These are phyloP conservation scores for Massariosphaeria phaeospora DNA, from an alignment of 495 filamentous ascomycete species.

Conservation along the genomic window DNA sequence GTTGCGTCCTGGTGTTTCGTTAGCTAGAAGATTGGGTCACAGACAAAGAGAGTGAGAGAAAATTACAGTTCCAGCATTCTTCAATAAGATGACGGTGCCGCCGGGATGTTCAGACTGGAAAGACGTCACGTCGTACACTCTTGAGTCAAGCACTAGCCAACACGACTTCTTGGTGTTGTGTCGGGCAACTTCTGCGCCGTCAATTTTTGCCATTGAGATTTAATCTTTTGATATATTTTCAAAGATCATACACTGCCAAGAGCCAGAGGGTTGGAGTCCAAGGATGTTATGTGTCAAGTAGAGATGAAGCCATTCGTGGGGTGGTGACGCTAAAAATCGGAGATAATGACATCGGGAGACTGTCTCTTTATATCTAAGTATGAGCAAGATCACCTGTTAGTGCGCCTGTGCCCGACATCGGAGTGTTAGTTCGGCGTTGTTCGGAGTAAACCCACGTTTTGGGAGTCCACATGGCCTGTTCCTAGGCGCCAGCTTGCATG, in stretches of 20 bases:
- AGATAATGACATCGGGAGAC: conserved; percentile 6
- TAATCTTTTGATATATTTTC: neutral
- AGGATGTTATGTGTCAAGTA: conserved; percentile 7
- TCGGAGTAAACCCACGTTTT: conserved; percentile 6
- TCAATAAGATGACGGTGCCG: conserved; percentile 72
- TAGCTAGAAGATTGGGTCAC: neutral
- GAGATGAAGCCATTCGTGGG: conserved; percentile 6
- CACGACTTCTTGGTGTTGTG: conserved; percentile 75
- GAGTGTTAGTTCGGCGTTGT: conserved; percentile 6
- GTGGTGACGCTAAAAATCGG: conserved; percentile 6
- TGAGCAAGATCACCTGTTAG: conserved; percentile 6
- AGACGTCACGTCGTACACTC: conserved; percentile 83
- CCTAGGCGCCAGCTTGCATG: conserved; percentile 4
- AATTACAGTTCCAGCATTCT: conserved; percentile 61
- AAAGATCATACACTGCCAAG: conserved; percentile 5
- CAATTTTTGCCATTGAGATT: conserved; percentile 13
- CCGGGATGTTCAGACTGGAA: conserved; percentile 82
- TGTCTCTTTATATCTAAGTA: conserved; percentile 7
- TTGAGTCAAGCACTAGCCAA: conserved; percentile 77
- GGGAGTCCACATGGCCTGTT: conserved; percentile 5
- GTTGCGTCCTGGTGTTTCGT: conserved; percentile 15
- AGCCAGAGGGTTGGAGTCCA: conserved; percentile 5
- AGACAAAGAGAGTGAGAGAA: neutral
- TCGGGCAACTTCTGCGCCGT: conserved; percentile 60
- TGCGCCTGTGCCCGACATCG: conserved; percentile 5